Evolutionary conservation across 768 basidiomycete species (phyloP).

Genomic region (Leccinum obscurum): DNA sequence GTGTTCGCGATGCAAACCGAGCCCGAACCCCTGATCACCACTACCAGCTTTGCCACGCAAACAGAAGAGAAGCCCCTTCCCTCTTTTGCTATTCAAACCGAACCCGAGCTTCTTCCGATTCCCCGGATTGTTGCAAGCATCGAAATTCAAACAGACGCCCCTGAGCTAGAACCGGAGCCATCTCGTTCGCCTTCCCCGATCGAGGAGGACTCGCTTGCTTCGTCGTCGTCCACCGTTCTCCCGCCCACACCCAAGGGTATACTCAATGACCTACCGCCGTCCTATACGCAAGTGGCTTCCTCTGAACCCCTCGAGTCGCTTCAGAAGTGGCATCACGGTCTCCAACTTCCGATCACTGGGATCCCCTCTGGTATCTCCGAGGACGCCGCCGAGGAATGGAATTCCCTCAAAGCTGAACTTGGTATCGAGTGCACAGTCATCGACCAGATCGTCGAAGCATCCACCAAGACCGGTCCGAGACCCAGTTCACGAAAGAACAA

Average conservation of each 20-base stretch:
- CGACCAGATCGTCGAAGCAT: slow-evolving; percentile 61
- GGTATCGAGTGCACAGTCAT: slow-evolving; percentile 77
- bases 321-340: slow-evolving; percentile 71
- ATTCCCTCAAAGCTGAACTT: slow-evolving; percentile 73
- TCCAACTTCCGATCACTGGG: slow-evolving; percentile 43
- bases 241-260: slow-evolving; percentile 67
- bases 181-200: slow-evolving; percentile 49
- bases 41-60: slow-evolving; percentile 53
- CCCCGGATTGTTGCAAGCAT: slow-evolving; percentile 43
- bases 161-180: slow-evolving; percentile 32
- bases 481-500: slow-evolving; percentile 43
- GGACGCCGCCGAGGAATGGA: slow-evolving; percentile 75
- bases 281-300: slow-evolving; percentile 63
- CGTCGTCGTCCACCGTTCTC: slow-evolving; percentile 71
- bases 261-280: slow-evolving; percentile 63
- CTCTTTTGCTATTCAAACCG: slow-evolving; percentile 41
- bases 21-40: slow-evolving; percentile 49
- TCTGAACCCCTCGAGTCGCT: slow-evolving; percentile 56
- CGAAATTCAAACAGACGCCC: slow-evolving; percentile 63
- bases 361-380: slow-evolving; percentile 57
- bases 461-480: slow-evolving; percentile 31
- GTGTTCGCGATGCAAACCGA: slow-evolving; percentile 61
- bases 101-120: slow-evolving; percentile 33
- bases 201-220: slow-evolving; percentile 59
- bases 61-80: slow-evolving; percentile 41